These are phyloP conservation scores for Secale cereale DNA, from an alignment of 176 grass and related monocot genomes.

Conservation along the genomic window DNA sequence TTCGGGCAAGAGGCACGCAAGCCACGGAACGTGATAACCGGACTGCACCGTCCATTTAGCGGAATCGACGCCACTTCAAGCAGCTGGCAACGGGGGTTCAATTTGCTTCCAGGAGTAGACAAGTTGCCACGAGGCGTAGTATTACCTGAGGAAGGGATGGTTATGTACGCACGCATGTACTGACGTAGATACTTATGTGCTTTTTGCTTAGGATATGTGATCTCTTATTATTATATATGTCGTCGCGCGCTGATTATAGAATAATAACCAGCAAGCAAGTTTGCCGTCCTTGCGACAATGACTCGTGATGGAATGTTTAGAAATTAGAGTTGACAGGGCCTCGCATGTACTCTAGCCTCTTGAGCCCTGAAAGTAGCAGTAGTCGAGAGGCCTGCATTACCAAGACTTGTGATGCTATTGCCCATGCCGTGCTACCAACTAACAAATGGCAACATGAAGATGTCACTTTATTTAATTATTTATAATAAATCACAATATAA, in stretches of 20 bases:
- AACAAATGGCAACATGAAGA: too few species aligned
- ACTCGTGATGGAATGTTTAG: not conserved
- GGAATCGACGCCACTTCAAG: not conserved
- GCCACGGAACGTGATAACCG: not conserved
- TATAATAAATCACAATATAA: too few species aligned
- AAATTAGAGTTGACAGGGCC: not conserved
- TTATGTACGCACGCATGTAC: not conserved
- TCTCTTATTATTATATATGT: not conserved
- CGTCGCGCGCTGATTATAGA: not conserved
- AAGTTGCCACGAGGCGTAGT: not conserved
- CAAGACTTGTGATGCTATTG: too few species aligned
- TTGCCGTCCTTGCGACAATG: not conserved
- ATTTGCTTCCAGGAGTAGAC: conserved; percentile 23
- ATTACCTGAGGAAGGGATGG: not conserved
- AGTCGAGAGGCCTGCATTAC: too few species aligned
- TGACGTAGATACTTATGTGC: not conserved
- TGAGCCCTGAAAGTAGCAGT: too few species aligned
- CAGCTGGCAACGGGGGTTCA: not conserved
- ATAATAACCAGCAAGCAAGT: not conserved
- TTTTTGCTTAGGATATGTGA: not conserved
- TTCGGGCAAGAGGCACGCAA: not conserved
- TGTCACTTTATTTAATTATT: too few species aligned
- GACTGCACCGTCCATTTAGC: not conserved
- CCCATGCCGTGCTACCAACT: too few species aligned
- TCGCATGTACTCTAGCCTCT: too few species aligned